Base-by-base conservation (phyloP, 2,329 filamentous ascomycete species). In the Cladophialophora carrionii region DNA sequence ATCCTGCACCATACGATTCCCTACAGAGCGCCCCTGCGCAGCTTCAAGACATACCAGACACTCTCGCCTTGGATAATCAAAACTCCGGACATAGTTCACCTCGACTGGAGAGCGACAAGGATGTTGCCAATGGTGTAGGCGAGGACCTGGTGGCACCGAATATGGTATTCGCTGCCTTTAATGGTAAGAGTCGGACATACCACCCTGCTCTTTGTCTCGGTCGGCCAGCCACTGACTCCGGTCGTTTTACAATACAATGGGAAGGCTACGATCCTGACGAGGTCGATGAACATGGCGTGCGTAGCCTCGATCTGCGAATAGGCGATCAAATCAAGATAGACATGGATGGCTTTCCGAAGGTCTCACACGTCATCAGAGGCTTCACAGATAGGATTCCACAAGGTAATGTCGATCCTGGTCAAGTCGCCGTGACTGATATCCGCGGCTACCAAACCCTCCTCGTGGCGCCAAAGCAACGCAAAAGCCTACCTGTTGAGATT, bases 161-260 rank as follows among this genome's bases (percentile, higher is more conserved):
- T 61, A 80, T 86, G 66, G 80, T 88, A 0, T 80, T 88, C 67
- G 85, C 86, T 7, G 78, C 80, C 31, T 88, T 86, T 80, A 85
- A 81, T 68, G 82, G 83, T 22, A 78, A 78, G n/a, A 81, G 78
- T 55, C 80, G 81, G 60, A 79, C 77, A n/a, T 88, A 83, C 72
- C 87, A 86, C 71, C 85, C 86, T 55, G 86, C 84, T 8, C 85
- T 81, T n/a, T 88, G 82, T 70, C 73, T 87, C 37, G 83, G 81
- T 2, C 76, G 75, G 17, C 76, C 80, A 22, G 73, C 77, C 52
- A 71, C 74, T 2, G 73, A 76, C 10, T 71, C 74, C 0, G 76
- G 80, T 57, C 80, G 79, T 32, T 82, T 83, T 69, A 73, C 77
- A 14, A 76, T 83, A 26, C 76, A 78, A 55, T 82, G 82, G 66